These are phyloP conservation scores for Parmales sp. DNA, from an alignment of 108 stramenopile species.

Conservation along the genomic window DNA sequence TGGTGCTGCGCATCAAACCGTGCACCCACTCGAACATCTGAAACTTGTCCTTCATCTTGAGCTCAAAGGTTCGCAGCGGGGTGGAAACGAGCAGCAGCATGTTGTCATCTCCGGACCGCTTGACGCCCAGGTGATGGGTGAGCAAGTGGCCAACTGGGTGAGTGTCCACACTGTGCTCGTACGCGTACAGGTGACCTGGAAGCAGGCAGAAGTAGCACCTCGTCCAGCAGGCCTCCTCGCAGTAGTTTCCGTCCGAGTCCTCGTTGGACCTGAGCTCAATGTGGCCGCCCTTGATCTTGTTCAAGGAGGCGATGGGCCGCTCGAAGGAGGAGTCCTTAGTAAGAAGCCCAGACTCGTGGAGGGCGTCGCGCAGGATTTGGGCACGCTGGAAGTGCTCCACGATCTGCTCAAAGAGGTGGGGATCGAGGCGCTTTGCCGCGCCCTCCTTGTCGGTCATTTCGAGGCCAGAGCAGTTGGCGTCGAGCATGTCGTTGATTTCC, in stretches of 20 bases:
- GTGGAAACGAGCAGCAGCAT: neutral
- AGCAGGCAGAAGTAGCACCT: conserved; percentile 2
- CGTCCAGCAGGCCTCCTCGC: neutral
- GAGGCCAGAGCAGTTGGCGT: neutral
- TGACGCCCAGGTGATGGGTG: neutral
- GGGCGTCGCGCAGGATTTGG: neutral
- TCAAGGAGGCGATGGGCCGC: neutral
- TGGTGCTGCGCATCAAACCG: neutral
- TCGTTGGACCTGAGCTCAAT: neutral
- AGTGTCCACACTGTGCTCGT: neutral
- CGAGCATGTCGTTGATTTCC: neutral
- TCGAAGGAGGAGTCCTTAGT: too few relatives aligned
- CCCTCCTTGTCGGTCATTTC: neutral
- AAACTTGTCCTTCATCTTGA: neutral
- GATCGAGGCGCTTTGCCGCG: neutral
- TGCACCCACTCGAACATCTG: conserved; percentile 3
- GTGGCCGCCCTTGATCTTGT: conserved; percentile 6
- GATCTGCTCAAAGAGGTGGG: neutral
- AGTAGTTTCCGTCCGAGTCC: neutral
- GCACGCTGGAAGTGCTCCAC: neutral
- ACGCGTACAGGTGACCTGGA: conserved; percentile 5
- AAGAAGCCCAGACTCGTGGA: neutral
- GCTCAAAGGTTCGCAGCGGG: neutral
- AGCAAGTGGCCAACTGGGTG: neutral
- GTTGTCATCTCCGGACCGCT: neutral